phyloP scores from a whole-genome alignment of 176 grass and related monocot species.

The Zizania latifolia region DNA sequence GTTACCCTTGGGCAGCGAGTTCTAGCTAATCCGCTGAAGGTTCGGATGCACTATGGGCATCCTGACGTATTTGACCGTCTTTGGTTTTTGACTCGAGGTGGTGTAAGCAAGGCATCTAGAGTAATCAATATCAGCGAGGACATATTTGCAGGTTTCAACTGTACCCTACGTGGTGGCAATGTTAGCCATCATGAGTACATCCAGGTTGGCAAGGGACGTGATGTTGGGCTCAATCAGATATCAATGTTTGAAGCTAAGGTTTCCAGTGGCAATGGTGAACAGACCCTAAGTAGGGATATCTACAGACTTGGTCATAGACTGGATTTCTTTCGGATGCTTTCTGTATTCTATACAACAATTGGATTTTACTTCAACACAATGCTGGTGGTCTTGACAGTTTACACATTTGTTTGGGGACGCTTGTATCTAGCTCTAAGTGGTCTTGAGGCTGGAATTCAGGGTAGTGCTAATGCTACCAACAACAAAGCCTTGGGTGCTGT shows the following conservation, averaged over 20 bases:
- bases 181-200: constrained; percentile 98
- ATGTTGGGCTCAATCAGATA: constrained; percentile 97
- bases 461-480: constrained; percentile 65
- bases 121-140: constrained; percentile 98
- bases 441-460: constrained; percentile 74
- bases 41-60: constrained; percentile 97
- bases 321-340: constrained; percentile 92
- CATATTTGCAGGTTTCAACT: constrained; percentile 99
- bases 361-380: constrained; percentile 99
- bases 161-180: constrained; percentile 90
- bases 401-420: constrained; percentile 90
- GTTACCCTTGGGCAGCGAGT: constrained; percentile 97
- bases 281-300: constrained; percentile 92
- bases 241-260: constrained; percentile 99
- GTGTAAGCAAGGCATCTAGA: constrained; percentile 92
- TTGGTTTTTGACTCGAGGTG: constrained; percentile 90
- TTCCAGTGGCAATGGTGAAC: constrained; percentile 94
- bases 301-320: constrained; percentile 92
- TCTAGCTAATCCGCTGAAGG: constrained; percentile 85
- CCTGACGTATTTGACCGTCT: constrained; percentile 97
- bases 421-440: constrained; percentile 92
- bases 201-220: constrained; percentile 93
- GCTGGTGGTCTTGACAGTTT: constrained; percentile 93
- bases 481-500: constrained; percentile 78
- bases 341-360: constrained; percentile 91